These are phyloP conservation scores for Paratinospora sagittata DNA, from an alignment of 164 flowering plant genomes.

Conservation along the genomic window DNA sequence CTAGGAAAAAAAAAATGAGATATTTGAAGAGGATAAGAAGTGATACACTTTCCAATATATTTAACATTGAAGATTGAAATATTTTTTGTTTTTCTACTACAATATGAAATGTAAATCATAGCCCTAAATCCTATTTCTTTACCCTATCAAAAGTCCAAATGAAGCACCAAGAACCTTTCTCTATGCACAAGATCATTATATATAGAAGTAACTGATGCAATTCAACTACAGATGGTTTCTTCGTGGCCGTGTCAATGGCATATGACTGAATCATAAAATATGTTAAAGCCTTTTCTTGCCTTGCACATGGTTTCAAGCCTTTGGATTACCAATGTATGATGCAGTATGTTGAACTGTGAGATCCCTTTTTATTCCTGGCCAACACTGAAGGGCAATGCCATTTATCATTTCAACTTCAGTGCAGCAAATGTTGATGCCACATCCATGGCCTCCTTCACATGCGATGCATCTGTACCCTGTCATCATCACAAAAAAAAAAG, in stretches of 20 bases:
- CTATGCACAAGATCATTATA: neutral
- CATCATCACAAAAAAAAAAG: too few relatives aligned
- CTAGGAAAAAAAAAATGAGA: too few relatives aligned
- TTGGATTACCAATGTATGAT: neutral
- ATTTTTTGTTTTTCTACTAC: too few relatives aligned
- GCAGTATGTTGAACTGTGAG: neutral
- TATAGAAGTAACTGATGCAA: neutral
- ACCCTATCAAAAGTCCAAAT: neutral
- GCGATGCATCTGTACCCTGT: slow-evolving; percentile 58
- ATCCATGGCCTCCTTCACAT: slow-evolving; percentile 46
- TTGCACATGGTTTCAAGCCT: neutral
- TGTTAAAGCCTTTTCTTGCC: neutral
- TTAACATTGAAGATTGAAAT: too few relatives aligned
- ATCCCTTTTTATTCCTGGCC: neutral
- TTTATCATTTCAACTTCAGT: slow-evolving; percentile 39
- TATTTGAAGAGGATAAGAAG: too few relatives aligned
- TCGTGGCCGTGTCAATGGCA: neutral
- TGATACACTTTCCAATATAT: too few relatives aligned
- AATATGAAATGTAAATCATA: too few relatives aligned
- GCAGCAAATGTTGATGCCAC: slow-evolving; percentile 55
- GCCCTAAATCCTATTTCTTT: neutral
- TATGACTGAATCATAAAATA: neutral
- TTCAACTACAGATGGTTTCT: neutral
- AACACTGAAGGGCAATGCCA: neutral
- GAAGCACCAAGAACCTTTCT: too few relatives aligned